A percentile compares a stretch with the other conserved stretches of the same genome.
These are phyloP conservation scores for Ascochyta clinopodiicola DNA, from an alignment of 2,329 filamentous ascomycete genomes.

Conservation along the genomic window DNA sequence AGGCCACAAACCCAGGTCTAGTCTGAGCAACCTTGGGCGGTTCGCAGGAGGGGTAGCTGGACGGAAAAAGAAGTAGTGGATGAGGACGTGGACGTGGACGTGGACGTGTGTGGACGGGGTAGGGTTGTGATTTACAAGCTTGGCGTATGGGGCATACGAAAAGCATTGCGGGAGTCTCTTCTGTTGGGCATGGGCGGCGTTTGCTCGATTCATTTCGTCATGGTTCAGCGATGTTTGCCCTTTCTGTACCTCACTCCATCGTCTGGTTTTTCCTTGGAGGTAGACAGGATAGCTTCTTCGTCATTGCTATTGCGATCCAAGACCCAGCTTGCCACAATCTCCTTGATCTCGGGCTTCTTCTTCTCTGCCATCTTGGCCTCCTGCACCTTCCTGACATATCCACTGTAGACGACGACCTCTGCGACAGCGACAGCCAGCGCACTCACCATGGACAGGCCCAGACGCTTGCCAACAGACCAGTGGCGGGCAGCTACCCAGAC, in stretches of 20 bases:
- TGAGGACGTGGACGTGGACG: too few relatives aligned
- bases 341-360: slow-evolving; percentile 67
- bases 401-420: slow-evolving; percentile 78
- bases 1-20: slow-evolving; percentile 48
- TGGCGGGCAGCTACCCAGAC: slow-evolving; percentile 80
- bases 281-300: slow-evolving; percentile 17
- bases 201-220: neutral
- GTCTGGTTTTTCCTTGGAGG: slow-evolving; percentile 32
- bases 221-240: slow-evolving; percentile 52
- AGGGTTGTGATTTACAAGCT: neutral
- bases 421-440: slow-evolving; percentile 74
- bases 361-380: slow-evolving; percentile 71
- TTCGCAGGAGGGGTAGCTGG: slow-evolving; percentile 52
- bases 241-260: slow-evolving; percentile 51
- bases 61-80: slow-evolving; percentile 43
- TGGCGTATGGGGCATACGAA: slow-evolving; percentile 13
- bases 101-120: too few relatives aligned
- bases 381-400: slow-evolving; percentile 74
- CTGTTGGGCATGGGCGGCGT: slow-evolving; percentile 20
- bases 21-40: slow-evolving; percentile 53
- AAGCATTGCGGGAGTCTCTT: slow-evolving; percentile 34
- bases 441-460: slow-evolving; percentile 75
- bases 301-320: slow-evolving; percentile 41
- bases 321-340: slow-evolving; percentile 76
- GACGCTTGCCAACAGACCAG: slow-evolving; percentile 73